phyloP scores from a whole-genome alignment of 805 yeast genomes.

The Starmerella kuoi region DNA sequence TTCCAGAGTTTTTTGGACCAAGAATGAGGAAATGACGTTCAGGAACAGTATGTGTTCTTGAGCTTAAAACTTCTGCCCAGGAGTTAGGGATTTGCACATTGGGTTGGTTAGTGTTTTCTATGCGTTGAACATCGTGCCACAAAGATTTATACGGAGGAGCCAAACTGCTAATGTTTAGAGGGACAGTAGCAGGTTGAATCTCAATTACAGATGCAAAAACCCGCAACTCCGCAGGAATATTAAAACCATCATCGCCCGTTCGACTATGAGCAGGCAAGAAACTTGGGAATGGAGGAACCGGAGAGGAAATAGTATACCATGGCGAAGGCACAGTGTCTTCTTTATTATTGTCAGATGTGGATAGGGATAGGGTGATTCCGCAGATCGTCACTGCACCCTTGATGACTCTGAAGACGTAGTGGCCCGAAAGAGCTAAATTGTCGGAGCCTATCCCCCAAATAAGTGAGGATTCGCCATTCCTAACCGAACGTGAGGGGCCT shows the following conservation, averaged over 20 bases:
- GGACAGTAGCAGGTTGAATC: background rate
- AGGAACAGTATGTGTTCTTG: background rate
- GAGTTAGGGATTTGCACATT: conserved; percentile 10
- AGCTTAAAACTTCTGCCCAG: conserved; percentile 20
- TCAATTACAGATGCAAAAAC: conserved; percentile 9
- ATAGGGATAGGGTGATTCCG: conserved; percentile 19
- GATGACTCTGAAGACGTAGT: conserved; percentile 23
- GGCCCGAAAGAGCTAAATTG: conserved; percentile 24
- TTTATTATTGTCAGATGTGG: background rate
- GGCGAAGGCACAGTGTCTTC: background rate
- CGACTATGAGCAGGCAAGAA: conserved; percentile 9
- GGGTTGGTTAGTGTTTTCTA: background rate
- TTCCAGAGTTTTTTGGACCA: conserved; percentile 71
- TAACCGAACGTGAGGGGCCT: conserved; percentile 7
- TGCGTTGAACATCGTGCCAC: conserved; percentile 11
- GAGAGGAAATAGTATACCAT: conserved; percentile 9
- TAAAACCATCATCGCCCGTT: background rate
- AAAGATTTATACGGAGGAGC: conserved; percentile 26
- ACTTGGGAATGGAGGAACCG: conserved; percentile 21
- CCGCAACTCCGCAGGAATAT: background rate
- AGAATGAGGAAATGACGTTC: conserved; percentile 32
- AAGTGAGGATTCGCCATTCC: background rate
- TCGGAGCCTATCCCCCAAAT: conserved; percentile 17
- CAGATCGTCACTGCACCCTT: conserved; percentile 26
- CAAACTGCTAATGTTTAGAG: conserved; percentile 11